Conservation (phyloP, 2,329 filamentous ascomycete genomes). For the Colletotrichum eleusines region DNA sequence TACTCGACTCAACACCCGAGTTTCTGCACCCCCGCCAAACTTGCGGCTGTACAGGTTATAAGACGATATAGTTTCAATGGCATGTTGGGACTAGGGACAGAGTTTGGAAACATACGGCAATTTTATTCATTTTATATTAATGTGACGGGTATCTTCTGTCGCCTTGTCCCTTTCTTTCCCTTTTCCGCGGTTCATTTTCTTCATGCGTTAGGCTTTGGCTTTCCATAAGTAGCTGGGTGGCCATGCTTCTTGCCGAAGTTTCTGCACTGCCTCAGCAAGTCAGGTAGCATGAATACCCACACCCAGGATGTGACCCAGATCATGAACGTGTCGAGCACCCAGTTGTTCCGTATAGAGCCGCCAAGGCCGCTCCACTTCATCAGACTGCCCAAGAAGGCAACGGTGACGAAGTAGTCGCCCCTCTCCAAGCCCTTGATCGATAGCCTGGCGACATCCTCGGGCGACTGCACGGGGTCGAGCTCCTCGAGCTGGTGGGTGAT, state of each 20-base stretch:
- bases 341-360: constrained; percentile 68
- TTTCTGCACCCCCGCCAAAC: not conserved
- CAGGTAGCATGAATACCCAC: constrained; percentile 69
- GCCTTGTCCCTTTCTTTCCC: not conserved
- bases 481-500: constrained; percentile 85
- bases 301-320: constrained; percentile 65
- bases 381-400: constrained; percentile 76
- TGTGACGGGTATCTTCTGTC: constrained; percentile 19
- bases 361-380: constrained; percentile 75
- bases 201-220: constrained; percentile 40
- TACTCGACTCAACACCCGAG: not conserved
- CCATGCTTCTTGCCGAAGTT: constrained; percentile 69
- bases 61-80: not conserved
- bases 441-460: constrained; percentile 79
- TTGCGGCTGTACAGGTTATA: not conserved
- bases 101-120: not conserved
- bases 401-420: constrained; percentile 84
- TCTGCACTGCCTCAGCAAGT: constrained; percentile 69
- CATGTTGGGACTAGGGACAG: not conserved
- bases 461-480: constrained; percentile 82
- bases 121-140: not conserved
- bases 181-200: not conserved
- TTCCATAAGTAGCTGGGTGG: constrained; percentile 64
- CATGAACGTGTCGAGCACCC: constrained; percentile 67
- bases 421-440: constrained; percentile 81